Conservation (phyloP, 345 rosid species). For the Cochlearia excelsa region DNA sequence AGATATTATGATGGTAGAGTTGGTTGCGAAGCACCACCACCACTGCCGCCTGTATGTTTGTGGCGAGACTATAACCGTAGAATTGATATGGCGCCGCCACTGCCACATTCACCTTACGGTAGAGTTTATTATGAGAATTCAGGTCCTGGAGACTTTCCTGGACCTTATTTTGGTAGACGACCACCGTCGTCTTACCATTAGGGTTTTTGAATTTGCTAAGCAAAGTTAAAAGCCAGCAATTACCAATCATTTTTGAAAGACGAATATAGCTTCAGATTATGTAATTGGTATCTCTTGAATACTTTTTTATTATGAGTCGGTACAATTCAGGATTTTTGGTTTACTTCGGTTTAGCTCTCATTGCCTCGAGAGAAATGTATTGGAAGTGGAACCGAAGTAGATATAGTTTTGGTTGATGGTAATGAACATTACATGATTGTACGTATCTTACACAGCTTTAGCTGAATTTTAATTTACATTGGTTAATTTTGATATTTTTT, state of each 20-base stretch:
- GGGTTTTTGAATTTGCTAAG: background rate
- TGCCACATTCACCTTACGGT: slow-evolving; percentile 8
- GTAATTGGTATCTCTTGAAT: too few relatives aligned
- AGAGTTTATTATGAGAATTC: background rate
- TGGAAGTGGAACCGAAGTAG: too few relatives aligned
- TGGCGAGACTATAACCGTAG: background rate
- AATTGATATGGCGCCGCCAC: slow-evolving; percentile 1
- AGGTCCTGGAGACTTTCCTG: background rate
- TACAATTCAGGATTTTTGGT: too few relatives aligned
- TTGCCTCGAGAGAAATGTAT: background rate
- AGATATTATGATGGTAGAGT: slow-evolving; percentile 18
- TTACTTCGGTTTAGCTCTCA: background rate
- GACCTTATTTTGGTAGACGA: slow-evolving; percentile 6
- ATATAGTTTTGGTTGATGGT: too few relatives aligned
- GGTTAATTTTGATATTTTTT: too few relatives aligned
- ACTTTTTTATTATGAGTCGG: too few relatives aligned
- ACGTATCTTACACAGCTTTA: too few relatives aligned
- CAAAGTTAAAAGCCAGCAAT: background rate
- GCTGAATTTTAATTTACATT: too few relatives aligned
- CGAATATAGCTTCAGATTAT: slow-evolving; percentile 8
- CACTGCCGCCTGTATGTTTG: background rate
- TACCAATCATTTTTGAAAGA: slow-evolving; percentile 1
- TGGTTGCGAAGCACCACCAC: slow-evolving; percentile 3
- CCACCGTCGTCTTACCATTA: background rate
- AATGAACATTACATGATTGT: too few relatives aligned